phyloP scores from a whole-genome alignment of 805 yeast genomes.

The Wickerhamiella azymoides region DNA sequence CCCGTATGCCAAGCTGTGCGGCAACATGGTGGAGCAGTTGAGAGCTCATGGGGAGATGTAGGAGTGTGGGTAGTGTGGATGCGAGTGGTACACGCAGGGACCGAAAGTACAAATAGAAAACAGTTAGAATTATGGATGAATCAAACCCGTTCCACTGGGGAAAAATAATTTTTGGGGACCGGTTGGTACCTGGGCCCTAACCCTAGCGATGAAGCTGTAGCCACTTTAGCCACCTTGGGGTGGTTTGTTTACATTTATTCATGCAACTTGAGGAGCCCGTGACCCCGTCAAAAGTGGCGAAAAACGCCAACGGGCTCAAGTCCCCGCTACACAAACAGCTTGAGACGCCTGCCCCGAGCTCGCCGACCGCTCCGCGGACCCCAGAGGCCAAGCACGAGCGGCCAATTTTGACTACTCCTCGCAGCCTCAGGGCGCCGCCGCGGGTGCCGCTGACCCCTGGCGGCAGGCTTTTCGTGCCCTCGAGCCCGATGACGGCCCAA shows the following conservation, averaged over 20 bases:
- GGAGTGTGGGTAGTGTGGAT: not conserved
- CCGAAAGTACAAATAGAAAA: no score
- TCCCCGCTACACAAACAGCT: constrained; percentile 4
- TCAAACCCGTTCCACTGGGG: no score
- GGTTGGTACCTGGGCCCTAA: not conserved
- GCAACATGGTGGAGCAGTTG: constrained; percentile 21
- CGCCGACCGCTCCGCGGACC: constrained; percentile 4
- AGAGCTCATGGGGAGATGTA: not conserved
- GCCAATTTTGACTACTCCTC: not conserved
- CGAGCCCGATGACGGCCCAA: not conserved
- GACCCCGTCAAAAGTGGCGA: not conserved
- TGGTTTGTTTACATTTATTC: not conserved
- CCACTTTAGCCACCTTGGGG: not conserved
- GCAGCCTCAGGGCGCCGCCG: not conserved
- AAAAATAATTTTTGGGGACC: no score
- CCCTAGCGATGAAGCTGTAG: no score
- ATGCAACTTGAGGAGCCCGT: not conserved
- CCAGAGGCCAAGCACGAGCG: constrained; percentile 4
- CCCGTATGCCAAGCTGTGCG: constrained; percentile 27
- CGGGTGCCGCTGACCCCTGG: constrained; percentile 6
- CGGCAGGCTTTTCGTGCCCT: constrained; percentile 1
- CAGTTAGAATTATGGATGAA: no score
- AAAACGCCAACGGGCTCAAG: not conserved
- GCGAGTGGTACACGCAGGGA: no score
- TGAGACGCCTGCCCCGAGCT: constrained; percentile 5